A percentile compares a stretch with the other conserved stretches of the same genome.
These are phyloP conservation scores for Ambrosiella beaveri DNA, from an alignment of 2,329 filamentous ascomycete species.

Conservation along the genomic window DNA sequence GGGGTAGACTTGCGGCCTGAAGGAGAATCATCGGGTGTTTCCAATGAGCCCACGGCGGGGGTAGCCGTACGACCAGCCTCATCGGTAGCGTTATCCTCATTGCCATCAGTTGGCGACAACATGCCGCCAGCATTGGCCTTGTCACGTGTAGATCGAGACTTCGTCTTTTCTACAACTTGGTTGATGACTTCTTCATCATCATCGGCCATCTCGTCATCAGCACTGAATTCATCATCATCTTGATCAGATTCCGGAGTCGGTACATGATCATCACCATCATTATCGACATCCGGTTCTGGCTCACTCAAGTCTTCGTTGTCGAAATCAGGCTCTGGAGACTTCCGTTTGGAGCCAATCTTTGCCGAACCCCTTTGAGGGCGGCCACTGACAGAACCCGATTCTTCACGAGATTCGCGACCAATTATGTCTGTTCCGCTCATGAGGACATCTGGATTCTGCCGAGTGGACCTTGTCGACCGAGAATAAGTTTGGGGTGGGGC, in stretches of 20 bases:
- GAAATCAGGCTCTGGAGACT: conserved; percentile 4
- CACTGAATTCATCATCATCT: conserved; percentile 37
- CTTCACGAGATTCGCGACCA: conserved; percentile 4
- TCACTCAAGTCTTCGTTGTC: conserved; percentile 42
- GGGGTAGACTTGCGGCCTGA: conserved; percentile 5
- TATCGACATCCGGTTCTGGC: conserved; percentile 41
- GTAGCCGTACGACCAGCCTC: conserved; percentile 5
- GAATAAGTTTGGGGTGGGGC: not conserved
- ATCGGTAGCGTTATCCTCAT: not conserved
- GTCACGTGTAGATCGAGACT: conserved; percentile 43
- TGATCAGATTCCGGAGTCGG: conserved; percentile 35
- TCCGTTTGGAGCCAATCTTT: conserved; percentile 30
- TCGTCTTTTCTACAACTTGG: conserved; percentile 17
- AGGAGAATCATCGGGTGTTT: conserved; percentile 11
- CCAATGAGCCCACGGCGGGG: conserved; percentile 4
- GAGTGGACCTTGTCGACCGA: conserved; percentile 33
- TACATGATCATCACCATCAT: conserved; percentile 52
- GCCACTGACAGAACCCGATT: conserved; percentile 26
- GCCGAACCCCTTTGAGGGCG: conserved; percentile 35
- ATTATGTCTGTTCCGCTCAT: conserved; percentile 28
- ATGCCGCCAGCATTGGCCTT: conserved; percentile 18
- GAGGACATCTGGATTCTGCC: conserved; percentile 45
- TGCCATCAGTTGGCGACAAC: conserved; percentile 10
- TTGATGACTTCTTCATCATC: conserved; percentile 32
- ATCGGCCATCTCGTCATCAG: conserved; percentile 39